Conservation (phyloP, 306 rosid species). For the Alnus glutinosa region DNA sequence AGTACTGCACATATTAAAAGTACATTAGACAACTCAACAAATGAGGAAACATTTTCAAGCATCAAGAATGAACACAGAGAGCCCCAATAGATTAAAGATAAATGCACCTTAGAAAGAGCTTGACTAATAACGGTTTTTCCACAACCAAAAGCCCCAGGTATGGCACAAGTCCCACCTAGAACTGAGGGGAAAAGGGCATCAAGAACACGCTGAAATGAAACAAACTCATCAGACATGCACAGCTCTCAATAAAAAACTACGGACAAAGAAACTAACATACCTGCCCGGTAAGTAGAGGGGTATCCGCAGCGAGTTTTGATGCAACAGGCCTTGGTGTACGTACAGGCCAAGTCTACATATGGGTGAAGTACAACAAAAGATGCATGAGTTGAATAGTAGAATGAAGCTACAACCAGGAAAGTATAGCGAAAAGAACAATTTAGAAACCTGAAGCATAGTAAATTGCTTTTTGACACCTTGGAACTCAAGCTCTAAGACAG, state of each 20-base stretch:
- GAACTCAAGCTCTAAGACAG: slow-evolving; percentile 96
- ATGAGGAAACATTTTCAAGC: slow-evolving; percentile 4
- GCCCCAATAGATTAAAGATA: slow-evolving; percentile 11
- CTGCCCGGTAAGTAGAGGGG: slow-evolving; percentile 99
- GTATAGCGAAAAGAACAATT: slow-evolving; percentile 25
- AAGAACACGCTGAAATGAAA: slow-evolving; percentile 85
- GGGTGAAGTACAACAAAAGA: slow-evolving; percentile 22
- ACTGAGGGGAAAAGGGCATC: slow-evolving; percentile 99
- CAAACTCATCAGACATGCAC: slow-evolving; percentile 35
- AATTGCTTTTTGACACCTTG: slow-evolving; percentile 91
- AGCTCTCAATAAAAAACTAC: slow-evolving; percentile 13
- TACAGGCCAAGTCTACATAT: slow-evolving; percentile 90
- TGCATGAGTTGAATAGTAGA: slow-evolving; percentile 15
- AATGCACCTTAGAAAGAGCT: slow-evolving; percentile 92
- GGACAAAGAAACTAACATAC: slow-evolving; percentile 38
- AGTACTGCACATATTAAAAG: slow-evolving; percentile 60
- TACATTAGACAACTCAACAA: slow-evolving; percentile 17
- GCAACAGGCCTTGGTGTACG: slow-evolving; percentile 99
- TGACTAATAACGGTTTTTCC: slow-evolving; percentile 99
- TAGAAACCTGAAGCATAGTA: slow-evolving; percentile 93
- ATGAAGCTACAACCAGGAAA: slow-evolving; percentile 23
- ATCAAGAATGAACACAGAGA: not conserved
- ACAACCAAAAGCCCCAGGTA: slow-evolving; percentile 99
- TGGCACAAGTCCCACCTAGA: slow-evolving; percentile 99
- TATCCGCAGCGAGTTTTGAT: slow-evolving; percentile 97